Conservation (phyloP, 2,329 filamentous ascomycete species). For the Didymellaceae sp. region DNA sequence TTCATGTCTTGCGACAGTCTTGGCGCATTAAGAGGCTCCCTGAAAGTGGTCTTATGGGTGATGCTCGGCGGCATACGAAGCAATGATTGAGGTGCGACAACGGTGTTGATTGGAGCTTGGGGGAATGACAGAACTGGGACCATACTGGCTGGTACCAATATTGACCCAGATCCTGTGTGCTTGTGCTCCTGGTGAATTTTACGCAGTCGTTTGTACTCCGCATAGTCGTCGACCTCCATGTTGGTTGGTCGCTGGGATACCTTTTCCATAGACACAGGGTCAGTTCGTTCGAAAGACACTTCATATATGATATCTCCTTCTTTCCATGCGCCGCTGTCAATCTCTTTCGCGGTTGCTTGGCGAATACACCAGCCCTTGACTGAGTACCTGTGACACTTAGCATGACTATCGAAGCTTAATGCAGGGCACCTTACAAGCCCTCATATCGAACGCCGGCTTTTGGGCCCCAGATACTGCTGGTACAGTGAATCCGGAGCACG, state of each 20-base stretch:
- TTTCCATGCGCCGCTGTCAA: constrained; percentile 22
- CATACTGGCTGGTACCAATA: background rate
- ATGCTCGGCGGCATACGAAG: constrained; percentile 3
- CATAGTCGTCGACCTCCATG: constrained; percentile 57
- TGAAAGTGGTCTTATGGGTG: constrained; percentile 15
- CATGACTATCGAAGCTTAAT: background rate
- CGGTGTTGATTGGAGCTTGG: background rate
- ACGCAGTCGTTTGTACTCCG: constrained; percentile 54
- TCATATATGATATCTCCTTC: constrained; percentile 45
- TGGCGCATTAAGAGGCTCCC: constrained; percentile 16
- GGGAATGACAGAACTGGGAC: background rate
- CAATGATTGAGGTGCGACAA: background rate
- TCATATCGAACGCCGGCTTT: constrained; percentile 57
- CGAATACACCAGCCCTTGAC: constrained; percentile 52
- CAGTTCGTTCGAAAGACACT: constrained; percentile 49
- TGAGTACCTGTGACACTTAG: constrained; percentile 26
- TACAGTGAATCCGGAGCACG: constrained; percentile 53
- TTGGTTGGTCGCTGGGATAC: constrained; percentile 50
- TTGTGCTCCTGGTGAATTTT: constrained; percentile 28
- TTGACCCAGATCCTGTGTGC: constrained; percentile 6
- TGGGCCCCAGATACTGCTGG: constrained; percentile 55
- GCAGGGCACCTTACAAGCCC: constrained; percentile 51
- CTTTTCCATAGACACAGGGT: constrained; percentile 44
- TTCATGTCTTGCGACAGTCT: background rate
- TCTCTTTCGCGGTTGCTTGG: constrained; percentile 26